Evolutionary conservation across 257 asterid species (phyloP).

Genomic region (Nicotiana knightiana): DNA sequence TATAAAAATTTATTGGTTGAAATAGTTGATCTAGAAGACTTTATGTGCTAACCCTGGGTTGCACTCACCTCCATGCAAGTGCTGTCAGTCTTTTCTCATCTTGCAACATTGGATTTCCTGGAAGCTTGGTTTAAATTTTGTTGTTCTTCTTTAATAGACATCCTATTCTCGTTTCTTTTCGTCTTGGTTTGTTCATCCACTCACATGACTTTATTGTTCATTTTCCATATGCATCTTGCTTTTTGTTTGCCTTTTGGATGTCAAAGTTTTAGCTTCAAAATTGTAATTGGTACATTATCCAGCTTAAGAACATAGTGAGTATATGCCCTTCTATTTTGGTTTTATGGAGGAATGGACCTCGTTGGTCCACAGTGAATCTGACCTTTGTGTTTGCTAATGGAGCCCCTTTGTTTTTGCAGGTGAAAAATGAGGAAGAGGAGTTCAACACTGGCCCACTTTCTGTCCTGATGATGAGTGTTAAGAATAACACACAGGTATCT

Average conservation of each 20-base stretch:
- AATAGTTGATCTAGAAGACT: neutral
- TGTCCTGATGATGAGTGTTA: conserved; percentile 57
- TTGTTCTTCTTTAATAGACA: neutral
- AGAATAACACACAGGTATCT: conserved; percentile 49
- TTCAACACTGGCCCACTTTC: conserved; percentile 97
- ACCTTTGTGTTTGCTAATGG: neutral
- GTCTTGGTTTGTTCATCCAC: neutral
- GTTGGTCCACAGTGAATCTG: neutral
- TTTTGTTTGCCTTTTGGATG: neutral
- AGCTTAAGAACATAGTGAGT: neutral
- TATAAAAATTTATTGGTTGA: neutral
- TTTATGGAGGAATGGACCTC: neutral
- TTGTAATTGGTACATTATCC: neutral
- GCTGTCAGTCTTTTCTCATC: neutral
- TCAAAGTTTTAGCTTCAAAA: neutral
- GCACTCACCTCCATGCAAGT: neutral
- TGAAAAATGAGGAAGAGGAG: conserved; percentile 85
- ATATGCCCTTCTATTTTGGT: neutral
- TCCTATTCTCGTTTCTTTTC: neutral
- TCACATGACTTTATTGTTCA: neutral
- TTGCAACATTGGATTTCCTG: neutral
- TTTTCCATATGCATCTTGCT: neutral
- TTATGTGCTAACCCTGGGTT: neutral
- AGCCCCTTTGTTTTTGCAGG: conserved; percentile 28
- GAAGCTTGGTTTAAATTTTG: neutral